Evolutionary conservation across 1,284 basidiomycete species (phyloP).

Genomic region (Cerioporus squamosus): DNA sequence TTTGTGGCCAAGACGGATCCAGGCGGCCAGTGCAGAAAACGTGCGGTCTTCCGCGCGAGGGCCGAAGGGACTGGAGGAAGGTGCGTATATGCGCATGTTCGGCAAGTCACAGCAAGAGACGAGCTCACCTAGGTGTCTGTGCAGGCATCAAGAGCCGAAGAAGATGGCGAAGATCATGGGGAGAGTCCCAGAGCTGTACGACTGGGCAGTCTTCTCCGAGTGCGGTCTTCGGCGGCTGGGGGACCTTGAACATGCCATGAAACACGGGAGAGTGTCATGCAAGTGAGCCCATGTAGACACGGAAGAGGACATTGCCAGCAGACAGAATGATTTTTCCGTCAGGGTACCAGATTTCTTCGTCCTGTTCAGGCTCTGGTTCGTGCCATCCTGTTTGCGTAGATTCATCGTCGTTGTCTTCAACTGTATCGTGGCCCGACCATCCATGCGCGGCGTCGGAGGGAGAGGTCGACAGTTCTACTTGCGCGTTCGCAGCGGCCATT

Average conservation of each 20-base stretch:
- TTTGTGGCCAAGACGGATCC: constrained; percentile 17
- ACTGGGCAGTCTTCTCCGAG: not conserved
- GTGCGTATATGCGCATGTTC: too few species aligned
- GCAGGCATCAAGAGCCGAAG: too few species aligned
- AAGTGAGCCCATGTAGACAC: constrained; percentile 14
- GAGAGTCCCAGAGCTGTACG: constrained; percentile 11
- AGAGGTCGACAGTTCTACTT: too few species aligned
- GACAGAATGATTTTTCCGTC: constrained; percentile 14
- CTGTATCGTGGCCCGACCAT: too few species aligned
- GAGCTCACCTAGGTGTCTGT: too few species aligned
- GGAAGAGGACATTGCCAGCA: constrained; percentile 12
- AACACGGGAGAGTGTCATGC: constrained; percentile 12
- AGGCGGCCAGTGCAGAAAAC: constrained; percentile 13
- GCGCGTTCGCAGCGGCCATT: too few species aligned
- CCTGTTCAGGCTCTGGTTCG: constrained; percentile 12
- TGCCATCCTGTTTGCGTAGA: too few species aligned
- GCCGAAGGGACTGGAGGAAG: not conserved
- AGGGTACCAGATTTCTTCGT: constrained; percentile 11
- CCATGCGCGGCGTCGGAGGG: too few species aligned
- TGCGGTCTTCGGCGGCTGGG: constrained; percentile 1
- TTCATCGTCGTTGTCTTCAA: too few species aligned
- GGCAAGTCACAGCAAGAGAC: too few species aligned
- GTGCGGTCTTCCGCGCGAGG: not conserved
- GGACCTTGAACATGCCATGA: constrained; percentile 13
- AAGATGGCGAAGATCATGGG: constrained; percentile 7